Conservation (phyloP, 208 protist species). For the Wallacemonas collosoma region DNA sequence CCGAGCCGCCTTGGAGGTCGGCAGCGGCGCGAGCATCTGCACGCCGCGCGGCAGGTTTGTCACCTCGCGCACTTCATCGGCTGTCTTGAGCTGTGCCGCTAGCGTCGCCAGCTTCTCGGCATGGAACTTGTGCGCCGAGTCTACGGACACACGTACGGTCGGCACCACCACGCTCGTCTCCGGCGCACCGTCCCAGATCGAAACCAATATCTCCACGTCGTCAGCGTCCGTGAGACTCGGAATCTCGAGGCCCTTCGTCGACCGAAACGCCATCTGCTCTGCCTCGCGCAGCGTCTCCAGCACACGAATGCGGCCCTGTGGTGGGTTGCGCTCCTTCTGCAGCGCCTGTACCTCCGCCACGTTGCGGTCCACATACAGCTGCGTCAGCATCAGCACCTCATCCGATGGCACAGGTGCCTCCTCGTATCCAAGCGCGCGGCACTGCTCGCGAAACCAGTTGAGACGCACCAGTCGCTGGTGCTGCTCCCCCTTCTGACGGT, state of each 20-base stretch:
- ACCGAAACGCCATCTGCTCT: constrained; percentile 59
- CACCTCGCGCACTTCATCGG: constrained; percentile 56
- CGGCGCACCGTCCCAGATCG: constrained; percentile 71
- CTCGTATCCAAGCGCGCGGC: constrained; percentile 45
- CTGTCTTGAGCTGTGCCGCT: constrained; percentile 31
- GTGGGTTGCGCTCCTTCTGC: constrained; percentile 52
- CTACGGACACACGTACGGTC: constrained; percentile 16
- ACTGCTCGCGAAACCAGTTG: constrained; percentile 83
- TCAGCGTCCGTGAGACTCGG: constrained; percentile 53
- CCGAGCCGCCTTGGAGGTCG: constrained; percentile 10
- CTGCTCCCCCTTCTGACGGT: constrained; percentile 34
- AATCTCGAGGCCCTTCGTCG: constrained; percentile 57
- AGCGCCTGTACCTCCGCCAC: constrained; percentile 58
- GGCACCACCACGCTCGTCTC: constrained; percentile 51
- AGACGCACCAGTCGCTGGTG: constrained; percentile 49
- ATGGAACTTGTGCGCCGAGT: constrained; percentile 7
- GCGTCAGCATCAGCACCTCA: constrained; percentile 39
- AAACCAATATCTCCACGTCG: constrained; percentile 65
- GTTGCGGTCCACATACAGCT: constrained; percentile 70
- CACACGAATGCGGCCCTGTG: constrained; percentile 60
- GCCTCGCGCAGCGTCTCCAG: constrained; percentile 57
- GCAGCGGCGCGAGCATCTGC: constrained; percentile 37
- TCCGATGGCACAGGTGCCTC: constrained; percentile 36
- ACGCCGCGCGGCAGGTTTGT: constrained; percentile 39
- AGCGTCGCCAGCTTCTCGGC: constrained; percentile 31